Base-by-base conservation (phyloP, 176 grass and related monocot species). In the Lolium multiflorum region DNA sequence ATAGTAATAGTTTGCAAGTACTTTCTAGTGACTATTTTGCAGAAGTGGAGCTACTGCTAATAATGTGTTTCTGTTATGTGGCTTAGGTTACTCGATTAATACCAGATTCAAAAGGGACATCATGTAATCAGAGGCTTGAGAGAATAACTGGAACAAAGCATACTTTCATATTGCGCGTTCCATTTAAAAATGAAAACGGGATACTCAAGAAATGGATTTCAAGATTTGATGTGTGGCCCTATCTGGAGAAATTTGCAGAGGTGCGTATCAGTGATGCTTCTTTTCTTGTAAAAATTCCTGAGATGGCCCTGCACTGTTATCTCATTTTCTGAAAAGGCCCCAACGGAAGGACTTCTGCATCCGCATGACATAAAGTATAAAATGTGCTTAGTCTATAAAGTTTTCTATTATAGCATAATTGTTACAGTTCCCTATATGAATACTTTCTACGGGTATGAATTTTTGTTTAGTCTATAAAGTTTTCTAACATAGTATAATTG, bases 181-280 rank as follows among this genome's bases (percentile, higher is more conserved):
- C 96, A 54, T 96, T 98, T 70, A 89, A 59, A 86, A 98, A 80
- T 79, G 81, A 96, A 83, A 89, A 96, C 49, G 96, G 96, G 49
- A 71, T 98, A 89, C 68, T 94, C 9, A 88, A 58, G 79, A 96
- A 98, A 91, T 96, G 96, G 96, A 92, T 98, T 84, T 98, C 96
- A 61, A 91, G 91, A 85, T 98, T 98, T 84, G 96, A 98, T 88
- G 92, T 98, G 13, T 96, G 96, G 93, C 96, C 96, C 65, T 98
- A 96, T 80, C 69, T 94, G 84, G 93, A 98, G 60, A 88, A 64
- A 70, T 98, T 96, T 86, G 39, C 93, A 37, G 90, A 96, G 96
- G 96, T 92, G 61, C 85, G 63, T 83, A 92, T 69, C 25, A 50
- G 58, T 72, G 44, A 60, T 86, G 41, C 20, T 75, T 54, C 22